Evolutionary conservation across 1,284 basidiomycete genomes (phyloP), one percentile per base, ranked within the genome.

Genomic region (Exobasidium cylindrosporum): DNA sequence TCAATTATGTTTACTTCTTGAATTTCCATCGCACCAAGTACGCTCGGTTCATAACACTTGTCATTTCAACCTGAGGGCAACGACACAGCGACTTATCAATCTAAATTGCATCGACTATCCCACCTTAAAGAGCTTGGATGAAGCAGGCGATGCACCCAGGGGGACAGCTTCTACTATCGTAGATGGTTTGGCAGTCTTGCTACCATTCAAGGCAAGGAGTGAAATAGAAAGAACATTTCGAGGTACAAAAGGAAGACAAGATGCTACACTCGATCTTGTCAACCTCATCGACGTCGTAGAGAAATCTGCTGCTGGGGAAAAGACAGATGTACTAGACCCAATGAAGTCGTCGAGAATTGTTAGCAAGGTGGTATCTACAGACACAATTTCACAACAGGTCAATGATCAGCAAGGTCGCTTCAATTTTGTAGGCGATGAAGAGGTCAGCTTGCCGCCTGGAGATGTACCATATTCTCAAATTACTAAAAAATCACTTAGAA

Each of bases 241-340:
- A 21, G 47, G 21, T 23, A 75, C 76, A 3, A 66, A 70, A 43
- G 77, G 75, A 1, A 56, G 69, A 31, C 69, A 76, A 49, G 72
- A 76, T 44, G 70, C 76, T 1, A 68, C 70, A 21, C 56, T 79
- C 29, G 77, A 79, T 57, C 54, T 79, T n/a, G 53, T 77, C 1
- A 65, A 76, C 28, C 63, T 79, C 45, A 56, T 70, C 47, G 59
- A 58, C 5, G 55, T 69, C 1, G 72, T 78, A 23, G 44, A 65
- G 29, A 62, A 62, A 4, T 55, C 69, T 13, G 64, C 70, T 1
- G 65, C 61, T 10, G 29, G 44, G 1, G 24, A 40, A 24, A 57
- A 61, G 23, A 63, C 73, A 1, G 76, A 77, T 32, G 59, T 66
- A 7, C 62, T 77, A 26, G 76, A 76, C 52, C 76, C 76, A 0